phyloP scores from a whole-genome alignment of 2,329 filamentous ascomycete genomes.

The Torrubiella hemipterigena region DNA sequence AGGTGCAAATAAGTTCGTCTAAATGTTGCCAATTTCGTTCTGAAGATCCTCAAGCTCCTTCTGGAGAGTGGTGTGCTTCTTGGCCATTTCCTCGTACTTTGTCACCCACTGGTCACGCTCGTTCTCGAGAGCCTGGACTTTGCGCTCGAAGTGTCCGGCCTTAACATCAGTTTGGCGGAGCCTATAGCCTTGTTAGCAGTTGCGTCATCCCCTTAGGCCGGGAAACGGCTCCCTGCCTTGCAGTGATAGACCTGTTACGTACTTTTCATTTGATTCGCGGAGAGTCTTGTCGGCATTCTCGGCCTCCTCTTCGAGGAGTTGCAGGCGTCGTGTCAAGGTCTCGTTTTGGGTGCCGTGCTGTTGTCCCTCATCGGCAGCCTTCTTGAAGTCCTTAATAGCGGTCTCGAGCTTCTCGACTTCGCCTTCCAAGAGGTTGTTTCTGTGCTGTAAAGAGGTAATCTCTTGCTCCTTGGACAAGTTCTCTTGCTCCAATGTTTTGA shows the following conservation, averaged over 20 bases:
- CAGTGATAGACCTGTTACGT: constrained; percentile 27
- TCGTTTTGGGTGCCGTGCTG: constrained; percentile 84
- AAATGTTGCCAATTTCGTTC: constrained; percentile 87
- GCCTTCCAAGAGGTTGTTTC: constrained; percentile 78
- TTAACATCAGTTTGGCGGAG: constrained; percentile 98
- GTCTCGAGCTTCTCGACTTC: constrained; percentile 91
- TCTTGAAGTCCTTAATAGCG: constrained; percentile 77
- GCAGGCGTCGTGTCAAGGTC: constrained; percentile 78
- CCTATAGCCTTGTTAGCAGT: constrained; percentile 34
- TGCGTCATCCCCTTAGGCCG: neutral
- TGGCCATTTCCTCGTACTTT: constrained; percentile 96
- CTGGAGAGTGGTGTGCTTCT: constrained; percentile 74
- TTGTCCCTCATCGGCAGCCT: constrained; percentile 69
- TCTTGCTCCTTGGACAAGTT: constrained; percentile 96
- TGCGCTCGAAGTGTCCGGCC: constrained; percentile 97
- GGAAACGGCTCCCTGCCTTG: neutral
- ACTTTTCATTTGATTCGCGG: constrained; percentile 98
- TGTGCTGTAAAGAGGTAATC: constrained; percentile 91
- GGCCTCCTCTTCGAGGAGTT: constrained; percentile 95
- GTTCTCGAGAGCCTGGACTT: constrained; percentile 91
- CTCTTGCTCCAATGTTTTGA: constrained; percentile 90
- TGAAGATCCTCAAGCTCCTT: constrained; percentile 90
- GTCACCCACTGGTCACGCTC: constrained; percentile 88
- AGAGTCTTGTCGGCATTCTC: constrained; percentile 94
- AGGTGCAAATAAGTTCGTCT: constrained; percentile 22